Evolutionary conservation across 1,139 yeast species (phyloP).

Genomic region (Fermentozyma sake): DNA sequence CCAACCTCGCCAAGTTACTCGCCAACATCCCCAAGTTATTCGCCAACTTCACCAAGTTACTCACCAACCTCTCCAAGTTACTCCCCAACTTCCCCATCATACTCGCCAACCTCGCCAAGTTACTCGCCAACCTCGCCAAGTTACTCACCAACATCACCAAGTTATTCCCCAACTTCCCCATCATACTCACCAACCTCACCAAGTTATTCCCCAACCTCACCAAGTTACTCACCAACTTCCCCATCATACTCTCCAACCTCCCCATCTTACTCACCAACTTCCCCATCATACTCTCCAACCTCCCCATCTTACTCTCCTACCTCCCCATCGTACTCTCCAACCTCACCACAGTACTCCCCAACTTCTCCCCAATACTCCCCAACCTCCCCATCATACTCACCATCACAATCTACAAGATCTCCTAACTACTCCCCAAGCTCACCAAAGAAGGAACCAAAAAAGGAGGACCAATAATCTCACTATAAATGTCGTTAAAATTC

Average conservation of each 20-base stretch:
- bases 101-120: conserved; percentile 70
- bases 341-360: conserved; percentile 50
- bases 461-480: conserved; percentile 3
- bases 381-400: conserved; percentile 40
- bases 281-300: conserved; percentile 54
- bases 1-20: conserved; percentile 73
- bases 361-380: conserved; percentile 58
- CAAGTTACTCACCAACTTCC: conserved; percentile 49
- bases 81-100: conserved; percentile 71
- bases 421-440: conserved; percentile 48
- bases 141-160: conserved; percentile 61
- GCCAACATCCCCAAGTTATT: conserved; percentile 67
- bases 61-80: conserved; percentile 69
- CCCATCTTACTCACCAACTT: conserved; percentile 59
- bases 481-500: conserved; percentile 1
- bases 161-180: conserved; percentile 62
- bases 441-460: conserved; percentile 30
- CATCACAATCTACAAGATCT: conserved; percentile 24
- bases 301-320: conserved; percentile 60
- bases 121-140: conserved; percentile 51
- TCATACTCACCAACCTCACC: conserved; percentile 66
- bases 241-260: conserved; percentile 48
- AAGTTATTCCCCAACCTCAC: conserved; percentile 58
- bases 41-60: conserved; percentile 71
- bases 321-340: conserved; percentile 58